Base-by-base conservation (phyloP, 2,329 filamentous ascomycete genomes). In the Grosmannia penicillata region DNA sequence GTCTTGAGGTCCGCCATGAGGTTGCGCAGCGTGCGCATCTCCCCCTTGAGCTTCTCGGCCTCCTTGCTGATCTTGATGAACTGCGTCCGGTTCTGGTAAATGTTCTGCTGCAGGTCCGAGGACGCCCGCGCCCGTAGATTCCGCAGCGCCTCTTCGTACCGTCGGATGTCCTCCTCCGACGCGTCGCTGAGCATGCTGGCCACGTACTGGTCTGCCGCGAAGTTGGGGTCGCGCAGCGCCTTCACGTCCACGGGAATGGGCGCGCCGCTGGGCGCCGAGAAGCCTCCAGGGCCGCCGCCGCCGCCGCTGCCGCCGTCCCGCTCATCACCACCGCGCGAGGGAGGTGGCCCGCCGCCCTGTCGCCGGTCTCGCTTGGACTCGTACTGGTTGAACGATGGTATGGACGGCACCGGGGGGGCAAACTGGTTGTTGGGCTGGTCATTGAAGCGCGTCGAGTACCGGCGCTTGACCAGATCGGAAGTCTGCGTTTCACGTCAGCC, bases 21-120 rank as follows among this genome's bases (percentile, higher is more conserved):
- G 47, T 84, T 84, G 32, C 83, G 76, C 24, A 98, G 71, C 7
- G 83, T 83, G 37, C 84, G 75, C 91, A 98, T 96, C 57, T 98
- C 91, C 39, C 76, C 75, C 61, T 96, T 96, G 41, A 98, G 74
- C 62, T 94, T 95, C 60, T 98, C 91, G 2, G 93, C 91, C 62
- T 98, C 91, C 60, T 96, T 95, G 56, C 87, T 95, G 58, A 98
- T 96, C 59, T 93, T 93, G 66, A 98, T 96, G 54, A 98, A 98
- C 53, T 96, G 91, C 0, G 85, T 93, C 35, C 91, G 78, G 58
- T 98, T 98, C 57, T 95, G 87, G 59, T 93, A 89, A 36, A 98
- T 82, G 59, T 87, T 96, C 53, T 93, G 84, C 58, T 96, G 89
- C 18, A 98, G 67, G 49, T 96, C 87, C 35, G 76, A 70, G 6